Evolutionary conservation across 768 basidiomycete species (phyloP).

Genomic region (Psilocybe cubensis): DNA sequence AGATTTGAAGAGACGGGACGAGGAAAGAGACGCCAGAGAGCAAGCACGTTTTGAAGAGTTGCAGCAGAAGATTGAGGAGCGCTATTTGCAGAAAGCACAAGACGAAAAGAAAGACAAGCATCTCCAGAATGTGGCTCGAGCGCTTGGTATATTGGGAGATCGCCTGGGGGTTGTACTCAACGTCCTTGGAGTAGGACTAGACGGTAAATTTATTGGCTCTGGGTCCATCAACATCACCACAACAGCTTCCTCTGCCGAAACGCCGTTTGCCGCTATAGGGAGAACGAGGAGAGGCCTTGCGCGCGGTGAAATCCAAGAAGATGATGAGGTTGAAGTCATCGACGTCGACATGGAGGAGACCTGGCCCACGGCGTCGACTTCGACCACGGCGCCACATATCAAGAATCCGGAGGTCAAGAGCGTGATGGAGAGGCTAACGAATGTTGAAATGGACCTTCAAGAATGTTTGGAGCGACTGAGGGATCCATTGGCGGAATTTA

Average conservation of each 20-base stretch:
- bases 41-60: too few species aligned
- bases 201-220: not conserved
- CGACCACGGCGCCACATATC: not conserved
- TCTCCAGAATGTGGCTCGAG: not conserved
- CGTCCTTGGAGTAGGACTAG: constrained; percentile 3
- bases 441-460: constrained; percentile 17
- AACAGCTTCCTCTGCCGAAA: not conserved
- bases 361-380: not conserved
- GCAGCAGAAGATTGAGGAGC: not conserved
- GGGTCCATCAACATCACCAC: not conserved
- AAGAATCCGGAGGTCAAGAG: not conserved
- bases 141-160: not conserved
- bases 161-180: not conserved
- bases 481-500: constrained; percentile 18
- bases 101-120: not conserved
- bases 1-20: too few species aligned
- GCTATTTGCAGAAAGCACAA: not conserved
- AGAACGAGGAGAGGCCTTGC: not conserved
- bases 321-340: not conserved
- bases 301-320: not conserved
- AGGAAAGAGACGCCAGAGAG: too few species aligned
- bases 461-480: constrained; percentile 19
- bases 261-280: not conserved
- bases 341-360: not conserved
- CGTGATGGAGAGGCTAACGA: constrained; percentile 9